Evolutionary conservation across 768 basidiomycete species (phyloP), one percentile per base, ranked within the genome.

Genomic region (Leucosporidium creatinivorum): DNA sequence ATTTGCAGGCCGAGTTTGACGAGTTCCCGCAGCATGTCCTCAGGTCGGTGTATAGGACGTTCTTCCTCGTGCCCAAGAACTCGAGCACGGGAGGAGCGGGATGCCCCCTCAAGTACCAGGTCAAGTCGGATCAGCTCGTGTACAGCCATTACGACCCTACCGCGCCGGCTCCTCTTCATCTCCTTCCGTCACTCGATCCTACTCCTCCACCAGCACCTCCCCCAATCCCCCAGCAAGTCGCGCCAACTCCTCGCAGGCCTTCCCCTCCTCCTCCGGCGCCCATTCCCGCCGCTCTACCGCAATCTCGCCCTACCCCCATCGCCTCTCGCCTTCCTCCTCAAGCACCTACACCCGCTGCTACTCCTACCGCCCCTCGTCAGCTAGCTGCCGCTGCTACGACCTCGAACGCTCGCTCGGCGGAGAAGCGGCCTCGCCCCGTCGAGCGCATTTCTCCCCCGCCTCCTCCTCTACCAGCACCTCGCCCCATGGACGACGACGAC

Each of bases 11-110:
- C 54, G 61, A 65, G 18, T 65, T 67, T 19, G 69, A 71, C 26
- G 66, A 71, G 52, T 71, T 71, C 58, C 61, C 63, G 17, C 57
- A 62, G 7, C 63, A 71, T 55, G 36, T 49, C 30, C 28, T 62
- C 4, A 26, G 69, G 7, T 13, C 44, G 17, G 65, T 71, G 30
- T 28, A 51, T 10, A 25, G 69, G 31, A 65, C 66, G 7, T 67
- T 71, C 52, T 36, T 68, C 25, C 47, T 71, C 33, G 66, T 68
- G 0, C 63, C 61, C 6, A 60, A 60, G 39, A 19, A 30, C 56
- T 25, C 26, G 7, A 44, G 48, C 30, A 3, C 25, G 21, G 17
- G 12, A 3, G 60, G 26, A 0, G 23, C 31, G 0, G 31, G 18
- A 1, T 57, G 28, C 19, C 56, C 56, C 18, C 30, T 57, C 56